A percentile compares a stretch with the other conserved stretches of the same genome.
Conservation (phyloP, 257 asterid species). For the Jacaranda copaia region DNA sequence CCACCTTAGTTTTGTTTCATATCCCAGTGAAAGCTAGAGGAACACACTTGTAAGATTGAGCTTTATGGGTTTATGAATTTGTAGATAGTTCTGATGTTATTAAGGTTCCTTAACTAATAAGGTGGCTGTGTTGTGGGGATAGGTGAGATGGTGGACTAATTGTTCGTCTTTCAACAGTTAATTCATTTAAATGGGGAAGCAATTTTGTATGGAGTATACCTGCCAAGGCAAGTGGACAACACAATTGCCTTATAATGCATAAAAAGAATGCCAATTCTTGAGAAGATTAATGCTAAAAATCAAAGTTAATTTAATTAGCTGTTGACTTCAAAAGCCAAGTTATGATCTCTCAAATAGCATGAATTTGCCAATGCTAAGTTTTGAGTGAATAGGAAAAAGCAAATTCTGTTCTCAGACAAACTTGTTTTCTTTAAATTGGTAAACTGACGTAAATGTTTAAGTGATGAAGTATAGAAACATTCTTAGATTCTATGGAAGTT, state of each 20-base stretch:
- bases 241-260: background rate
- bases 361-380: background rate
- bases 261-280: background rate
- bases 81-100: background rate
- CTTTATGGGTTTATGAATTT: background rate
- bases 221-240: background rate
- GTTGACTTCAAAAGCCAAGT: background rate
- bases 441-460: too few species aligned
- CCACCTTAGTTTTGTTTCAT: background rate
- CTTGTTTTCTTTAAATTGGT: background rate
- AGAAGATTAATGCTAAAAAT: background rate
- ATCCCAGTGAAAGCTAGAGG: background rate
- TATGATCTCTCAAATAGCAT: background rate
- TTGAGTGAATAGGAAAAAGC: too few species aligned
- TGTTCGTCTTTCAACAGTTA: background rate
- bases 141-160: background rate
- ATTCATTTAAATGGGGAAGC: too few species aligned
- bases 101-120: background rate
- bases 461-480: too few species aligned
- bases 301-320: conserved; percentile 10
- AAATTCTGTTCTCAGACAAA: too few species aligned
- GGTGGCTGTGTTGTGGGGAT: background rate
- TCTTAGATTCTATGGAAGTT: background rate
- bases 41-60: background rate
- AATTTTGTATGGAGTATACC: background rate